Evolutionary conservation across 106 monocot species (phyloP).

Genomic region (Amphibolis antarctica): DNA sequence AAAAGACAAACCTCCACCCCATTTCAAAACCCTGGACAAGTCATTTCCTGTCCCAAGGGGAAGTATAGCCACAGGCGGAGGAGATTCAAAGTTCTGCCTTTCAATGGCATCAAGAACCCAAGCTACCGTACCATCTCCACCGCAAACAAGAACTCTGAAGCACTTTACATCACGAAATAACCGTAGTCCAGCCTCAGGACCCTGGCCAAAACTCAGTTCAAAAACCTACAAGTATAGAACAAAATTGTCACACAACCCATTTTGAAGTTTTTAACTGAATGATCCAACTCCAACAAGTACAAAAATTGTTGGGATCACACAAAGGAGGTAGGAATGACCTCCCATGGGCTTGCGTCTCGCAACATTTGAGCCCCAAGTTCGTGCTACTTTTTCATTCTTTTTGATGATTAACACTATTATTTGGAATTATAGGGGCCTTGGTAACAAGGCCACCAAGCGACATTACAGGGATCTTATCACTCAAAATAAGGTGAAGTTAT

Average conservation of each 20-base stretch:
- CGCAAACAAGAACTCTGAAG: conserved; percentile 85
- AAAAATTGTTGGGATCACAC: too few species aligned
- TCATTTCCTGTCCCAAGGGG: conserved; percentile 98
- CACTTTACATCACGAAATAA: conserved; percentile 54
- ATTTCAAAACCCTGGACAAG: conserved; percentile 61
- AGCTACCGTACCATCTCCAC: conserved; percentile 85
- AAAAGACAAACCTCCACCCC: conserved; percentile 81
- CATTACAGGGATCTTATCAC: too few species aligned
- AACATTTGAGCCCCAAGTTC: too few species aligned
- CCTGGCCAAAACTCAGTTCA: conserved; percentile 59
- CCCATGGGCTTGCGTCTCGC: too few species aligned
- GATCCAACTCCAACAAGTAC: too few species aligned
- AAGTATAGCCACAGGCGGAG: conserved; percentile 87
- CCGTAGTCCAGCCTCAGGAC: conserved; percentile 74
- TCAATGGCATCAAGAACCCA: conserved; percentile 98
- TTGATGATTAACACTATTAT: too few species aligned
- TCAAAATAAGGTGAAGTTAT: too few species aligned
- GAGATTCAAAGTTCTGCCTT: conserved; percentile 71
- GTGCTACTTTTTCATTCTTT: too few species aligned
- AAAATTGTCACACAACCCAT: neutral
- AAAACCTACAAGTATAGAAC: conserved; percentile 47
- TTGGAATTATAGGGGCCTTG: too few species aligned
- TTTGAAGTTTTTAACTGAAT: too few species aligned
- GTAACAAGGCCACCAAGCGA: too few species aligned
- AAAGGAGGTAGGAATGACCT: too few species aligned